Percentiles rank a stretch among this genome's conserved stretches.
phyloP scores from a whole-genome alignment of 805 yeast genomes.

The Hanseniaspora meyeri region DNA sequence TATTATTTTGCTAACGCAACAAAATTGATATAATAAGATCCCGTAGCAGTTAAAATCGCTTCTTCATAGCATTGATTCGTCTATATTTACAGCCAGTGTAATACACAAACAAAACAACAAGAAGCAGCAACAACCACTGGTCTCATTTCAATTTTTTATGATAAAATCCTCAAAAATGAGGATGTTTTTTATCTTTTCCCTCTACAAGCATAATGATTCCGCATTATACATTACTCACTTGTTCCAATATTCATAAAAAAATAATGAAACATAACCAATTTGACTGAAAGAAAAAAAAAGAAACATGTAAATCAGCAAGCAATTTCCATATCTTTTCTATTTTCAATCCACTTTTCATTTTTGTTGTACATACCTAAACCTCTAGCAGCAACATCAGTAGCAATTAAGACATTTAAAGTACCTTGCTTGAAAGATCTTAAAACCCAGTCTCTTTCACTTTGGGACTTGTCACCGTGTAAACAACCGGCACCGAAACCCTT shows the following conservation, averaged over 20 bases:
- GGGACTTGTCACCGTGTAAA: conserved; percentile 96
- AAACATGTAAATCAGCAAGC: background rate
- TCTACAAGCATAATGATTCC: background rate
- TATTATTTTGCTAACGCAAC: no score
- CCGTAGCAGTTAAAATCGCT: no score
- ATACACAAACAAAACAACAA: no score
- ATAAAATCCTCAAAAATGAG: background rate
- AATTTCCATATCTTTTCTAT: background rate
- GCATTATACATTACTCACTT: background rate
- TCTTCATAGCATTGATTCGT: no score
- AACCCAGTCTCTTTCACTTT: conserved; percentile 98
- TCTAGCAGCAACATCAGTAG: conserved; percentile 99
- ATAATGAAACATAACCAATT: background rate
- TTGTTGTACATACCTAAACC: conserved; percentile 81
- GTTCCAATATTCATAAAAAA: background rate
- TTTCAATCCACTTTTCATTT: background rate
- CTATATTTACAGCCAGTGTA: no score
- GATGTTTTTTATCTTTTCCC: background rate
- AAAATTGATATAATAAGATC: no score
- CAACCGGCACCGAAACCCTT: conserved; percentile 99
- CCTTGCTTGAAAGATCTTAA: conserved; percentile 84
- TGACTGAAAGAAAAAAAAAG: conserved; percentile 3
- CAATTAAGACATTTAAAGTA: conserved; percentile 92
- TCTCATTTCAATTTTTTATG: no score
- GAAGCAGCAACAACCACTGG: no score